Percentiles rank a stretch among this genome's conserved stretches.
Evolutionary conservation across 2,329 filamentous ascomycete genomes (phyloP).

Genomic region (Penicillium psychrosexuale): DNA sequence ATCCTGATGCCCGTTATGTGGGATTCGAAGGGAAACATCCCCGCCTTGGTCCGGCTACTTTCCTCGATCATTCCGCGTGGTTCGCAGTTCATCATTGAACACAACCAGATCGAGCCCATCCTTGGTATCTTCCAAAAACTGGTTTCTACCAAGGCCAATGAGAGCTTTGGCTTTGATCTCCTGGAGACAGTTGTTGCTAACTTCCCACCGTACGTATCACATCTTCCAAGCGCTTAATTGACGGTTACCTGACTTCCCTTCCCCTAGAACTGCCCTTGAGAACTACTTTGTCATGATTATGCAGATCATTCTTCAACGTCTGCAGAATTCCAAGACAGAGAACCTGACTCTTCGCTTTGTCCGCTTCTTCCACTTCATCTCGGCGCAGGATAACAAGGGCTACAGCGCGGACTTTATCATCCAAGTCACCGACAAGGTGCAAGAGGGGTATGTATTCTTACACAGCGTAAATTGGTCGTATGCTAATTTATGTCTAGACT

Average conservation of each 20-base stretch:
- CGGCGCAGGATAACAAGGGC: constrained; percentile 73
- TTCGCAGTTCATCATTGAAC: constrained; percentile 66
- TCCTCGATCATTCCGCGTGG: constrained; percentile 79
- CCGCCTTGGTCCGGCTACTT: constrained; percentile 80
- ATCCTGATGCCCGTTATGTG: constrained; percentile 79
- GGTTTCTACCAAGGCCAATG: constrained; percentile 75
- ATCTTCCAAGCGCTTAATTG: neutral
- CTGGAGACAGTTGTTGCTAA: constrained; percentile 74
- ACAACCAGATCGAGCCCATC: constrained; percentile 80
- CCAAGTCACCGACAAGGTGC: constrained; percentile 74
- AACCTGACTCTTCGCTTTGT: constrained; percentile 83
- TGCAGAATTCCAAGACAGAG: constrained; percentile 73
- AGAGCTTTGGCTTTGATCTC: constrained; percentile 83
- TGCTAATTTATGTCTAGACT: constrained; percentile 46
- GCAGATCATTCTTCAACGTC: constrained; percentile 71
- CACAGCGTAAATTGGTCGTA: neutral
- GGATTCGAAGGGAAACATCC: constrained; percentile 90
- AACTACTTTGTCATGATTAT: constrained; percentile 77
- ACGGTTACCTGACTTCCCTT: neutral
- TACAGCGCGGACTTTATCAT: constrained; percentile 92
- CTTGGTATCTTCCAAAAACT: constrained; percentile 96
- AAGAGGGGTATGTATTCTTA: constrained; percentile 55
- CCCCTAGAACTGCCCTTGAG: constrained; percentile 60
- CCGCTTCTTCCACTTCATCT: constrained; percentile 90
- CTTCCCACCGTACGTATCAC: constrained; percentile 63